Evolutionary conservation across 164 flowering plant species (phyloP), one percentile per base, ranked within the genome.

Genomic region (Macadamia tetraphylla): DNA sequence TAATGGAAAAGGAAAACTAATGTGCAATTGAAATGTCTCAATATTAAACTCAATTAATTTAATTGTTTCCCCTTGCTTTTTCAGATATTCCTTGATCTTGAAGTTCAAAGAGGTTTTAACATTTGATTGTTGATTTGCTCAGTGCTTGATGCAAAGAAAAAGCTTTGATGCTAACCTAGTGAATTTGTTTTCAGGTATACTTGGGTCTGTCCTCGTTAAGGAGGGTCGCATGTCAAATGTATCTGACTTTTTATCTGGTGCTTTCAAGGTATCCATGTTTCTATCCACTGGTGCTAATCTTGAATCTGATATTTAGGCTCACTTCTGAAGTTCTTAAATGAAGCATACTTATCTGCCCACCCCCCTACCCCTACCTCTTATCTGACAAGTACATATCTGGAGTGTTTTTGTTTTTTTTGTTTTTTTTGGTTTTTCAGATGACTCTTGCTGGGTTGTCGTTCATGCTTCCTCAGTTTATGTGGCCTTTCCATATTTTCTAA

Each of bases 161-260:
- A 35, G 5, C 3, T 5, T 35, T 32, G 29, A 14, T 53, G 64
- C 18, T 59, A 29, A 52, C 56, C 23, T 14, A 65, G n/a, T 64
- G 59, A 56, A 30, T 63, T 42, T 56, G 52, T 9, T 58, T 77
- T 72, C 77, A 89, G 98, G 97, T 53, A 58, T 94, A 68, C 59
- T 86, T 69, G 93, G 94, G 40, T 87, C 96, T 15, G 85, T 84
- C 69, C 83, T 90, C 52, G 87, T 88, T 3, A 83, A 84, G 65
- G 96, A 89, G 74, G 94, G 90, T 61, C 75, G 84, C 35, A 4
- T 78, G 61, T 63, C 87, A n/a, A 69, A 59, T 75, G 79, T 85
- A n/a, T 79, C 85, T 58, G 85, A 85, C 78, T 46, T 88, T 52
- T 64, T 89, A 56, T 81, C 88, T 43, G 93, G 91, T 53, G 89